Evolutionary conservation across 176 grass and related monocot species (phyloP).

Genomic region (Oryza punctata): DNA sequence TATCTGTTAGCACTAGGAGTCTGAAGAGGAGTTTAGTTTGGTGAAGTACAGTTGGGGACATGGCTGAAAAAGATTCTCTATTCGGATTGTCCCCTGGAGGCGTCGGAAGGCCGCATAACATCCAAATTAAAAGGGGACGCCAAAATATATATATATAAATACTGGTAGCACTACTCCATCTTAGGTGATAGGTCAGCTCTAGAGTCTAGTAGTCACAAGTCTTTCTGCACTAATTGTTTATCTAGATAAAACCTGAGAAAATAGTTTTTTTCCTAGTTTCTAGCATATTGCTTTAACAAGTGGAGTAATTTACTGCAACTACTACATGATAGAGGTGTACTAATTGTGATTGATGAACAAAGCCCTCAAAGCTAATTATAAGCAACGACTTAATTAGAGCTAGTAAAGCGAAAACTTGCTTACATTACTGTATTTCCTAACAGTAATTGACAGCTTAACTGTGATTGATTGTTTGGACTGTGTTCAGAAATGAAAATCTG

Average conservation of each 20-base stretch:
- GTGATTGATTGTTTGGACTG: not conserved
- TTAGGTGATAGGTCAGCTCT: not conserved
- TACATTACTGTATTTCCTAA: not conserved
- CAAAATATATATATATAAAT: not conserved
- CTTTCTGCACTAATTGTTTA: conserved; percentile 1
- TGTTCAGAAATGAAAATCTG: not conserved
- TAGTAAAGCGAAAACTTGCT: not conserved
- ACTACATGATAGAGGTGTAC: not conserved
- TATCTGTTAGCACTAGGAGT: not conserved
- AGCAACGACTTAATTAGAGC: not conserved
- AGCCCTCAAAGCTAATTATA: not conserved
- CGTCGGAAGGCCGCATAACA: conserved; percentile 31
- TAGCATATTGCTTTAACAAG: not conserved
- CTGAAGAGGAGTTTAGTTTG: conserved; percentile 6
- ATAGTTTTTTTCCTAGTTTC: not conserved
- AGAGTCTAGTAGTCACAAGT: not conserved
- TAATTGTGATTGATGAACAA: not conserved
- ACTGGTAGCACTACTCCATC: not conserved
- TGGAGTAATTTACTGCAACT: not conserved
- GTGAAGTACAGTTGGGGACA: conserved; percentile 18
- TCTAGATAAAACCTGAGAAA: conserved; percentile 12
- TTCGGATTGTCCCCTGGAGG: conserved; percentile 18
- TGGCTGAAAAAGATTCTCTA: conserved; percentile 27
- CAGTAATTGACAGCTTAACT: not conserved
- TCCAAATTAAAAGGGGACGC: conserved; percentile 7